Evolutionary conservation across 768 basidiomycete species (phyloP), one percentile per base, ranked within the genome.

Genomic region (Rhodotorula paludigena): DNA sequence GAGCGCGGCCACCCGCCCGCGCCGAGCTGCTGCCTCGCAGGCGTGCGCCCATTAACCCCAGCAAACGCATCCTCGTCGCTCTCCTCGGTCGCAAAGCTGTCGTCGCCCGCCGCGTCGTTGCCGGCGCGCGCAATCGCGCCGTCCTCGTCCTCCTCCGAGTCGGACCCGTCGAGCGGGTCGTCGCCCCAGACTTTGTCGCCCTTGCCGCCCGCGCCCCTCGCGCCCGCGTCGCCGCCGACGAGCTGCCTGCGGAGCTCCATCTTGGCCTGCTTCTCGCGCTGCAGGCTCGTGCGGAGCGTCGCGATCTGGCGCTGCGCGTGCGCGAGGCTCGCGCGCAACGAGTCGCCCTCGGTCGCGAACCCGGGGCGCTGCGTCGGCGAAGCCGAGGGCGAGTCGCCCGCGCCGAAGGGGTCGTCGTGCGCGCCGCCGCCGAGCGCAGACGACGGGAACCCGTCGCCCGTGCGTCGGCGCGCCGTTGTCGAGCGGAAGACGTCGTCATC

Each of bases 281-380:
- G 85, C 59, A 92, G 77, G 1, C 86, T 86, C 55, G 87, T 84
- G 75, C 89, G 89, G 67, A 92, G 84, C 23, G 90, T 90, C 68
- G 82, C 83, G 74, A 92, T 87, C 75, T 90, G 90, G 66, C 90
- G 82, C 77, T 92, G 89, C 8, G 91, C 89, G 77, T 92, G 90
- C 18, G 89, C 87, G 42, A 92, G 82, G 35, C 87, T 82, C 75
- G 90, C 87, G 66, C 90, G 87, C 21, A 92, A 80, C 1, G 86
- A 84, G 74, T 92, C 90, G 47, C 90, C 85, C 77, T 91, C 90
- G 57, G 45, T 52, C 30, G 85, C 15, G 87, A 88, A 73, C 87
- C 88, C 74, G 86, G 82, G 18, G n/a, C 23, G 87, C 83, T 57
- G 88, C 80, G 82, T 70, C 23, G 76, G 76, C 14, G 70, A 64